A percentile compares a stretch with the other conserved stretches of the same genome.
phyloP scores from a whole-genome alignment of 257 asterid species.

The Primulina huaijiensis region DNA sequence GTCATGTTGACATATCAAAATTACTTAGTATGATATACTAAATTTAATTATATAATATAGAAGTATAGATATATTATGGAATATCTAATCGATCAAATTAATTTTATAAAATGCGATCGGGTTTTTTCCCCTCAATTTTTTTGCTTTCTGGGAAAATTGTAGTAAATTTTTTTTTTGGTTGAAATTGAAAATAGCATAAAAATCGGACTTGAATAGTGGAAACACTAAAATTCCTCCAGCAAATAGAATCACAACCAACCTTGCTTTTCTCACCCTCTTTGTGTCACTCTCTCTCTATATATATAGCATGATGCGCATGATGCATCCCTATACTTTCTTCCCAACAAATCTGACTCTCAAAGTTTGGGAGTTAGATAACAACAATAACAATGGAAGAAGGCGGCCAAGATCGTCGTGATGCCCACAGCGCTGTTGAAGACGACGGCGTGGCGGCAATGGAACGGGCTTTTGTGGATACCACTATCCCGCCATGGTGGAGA shows the following conservation, averaged over 20 bases:
- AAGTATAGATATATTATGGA: no score
- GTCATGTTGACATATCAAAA: no score
- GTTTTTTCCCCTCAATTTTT: no score
- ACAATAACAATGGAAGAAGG: background rate
- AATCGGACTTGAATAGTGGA: background rate
- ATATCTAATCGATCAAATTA: no score
- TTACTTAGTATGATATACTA: no score
- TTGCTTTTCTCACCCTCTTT: background rate
- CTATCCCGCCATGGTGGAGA: constrained; percentile 53
- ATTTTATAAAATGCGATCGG: no score
- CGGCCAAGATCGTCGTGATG: background rate
- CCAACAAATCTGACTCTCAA: background rate
- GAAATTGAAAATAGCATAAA: no score
- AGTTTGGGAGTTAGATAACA: background rate
- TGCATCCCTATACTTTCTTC: background rate
- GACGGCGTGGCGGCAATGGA: background rate
- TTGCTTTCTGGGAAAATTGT: no score
- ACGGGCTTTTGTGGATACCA: background rate
- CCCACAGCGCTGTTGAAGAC: no score
- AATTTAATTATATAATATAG: no score
- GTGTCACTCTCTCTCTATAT: background rate
- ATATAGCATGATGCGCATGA: background rate
- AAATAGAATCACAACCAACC: background rate
- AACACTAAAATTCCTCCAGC: background rate
- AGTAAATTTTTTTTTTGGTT: no score